phyloP scores from a whole-genome alignment of 2,329 filamentous ascomycete genomes.

The Coniochaeta ligniaria region DNA sequence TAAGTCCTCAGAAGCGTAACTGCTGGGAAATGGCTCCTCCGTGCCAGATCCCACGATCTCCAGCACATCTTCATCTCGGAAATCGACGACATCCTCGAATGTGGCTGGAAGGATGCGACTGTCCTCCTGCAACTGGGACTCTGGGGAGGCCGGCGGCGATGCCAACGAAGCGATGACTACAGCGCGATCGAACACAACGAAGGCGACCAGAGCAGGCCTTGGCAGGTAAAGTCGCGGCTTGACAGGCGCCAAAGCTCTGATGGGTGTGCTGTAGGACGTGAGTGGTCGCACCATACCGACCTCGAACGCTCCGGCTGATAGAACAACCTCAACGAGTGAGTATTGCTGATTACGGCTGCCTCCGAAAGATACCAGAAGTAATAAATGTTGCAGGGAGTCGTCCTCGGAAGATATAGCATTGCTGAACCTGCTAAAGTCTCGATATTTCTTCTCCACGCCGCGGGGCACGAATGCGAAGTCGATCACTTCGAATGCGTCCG shows the following conservation, averaged over 20 bases:
- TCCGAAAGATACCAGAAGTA: constrained; percentile 54
- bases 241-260: constrained; percentile 31
- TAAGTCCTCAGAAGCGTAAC: constrained; percentile 34
- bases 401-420: constrained; percentile 42
- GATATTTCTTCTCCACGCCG: constrained; percentile 41
- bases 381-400: constrained; percentile 47
- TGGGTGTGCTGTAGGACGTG: constrained; percentile 52
- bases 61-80: constrained; percentile 58
- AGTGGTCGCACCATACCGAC: constrained; percentile 64
- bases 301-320: constrained; percentile 45
- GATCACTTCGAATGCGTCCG: constrained; percentile 62
- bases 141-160: constrained; percentile 60
- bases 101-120: constrained; percentile 55
- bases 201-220: constrained; percentile 70
- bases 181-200: constrained; percentile 71
- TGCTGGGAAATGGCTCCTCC: constrained; percentile 44
- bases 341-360: constrained; percentile 53
- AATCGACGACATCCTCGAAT: constrained; percentile 83
- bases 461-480: constrained; percentile 69
- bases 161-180: constrained; percentile 71
- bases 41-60: constrained; percentile 58
- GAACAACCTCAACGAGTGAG: constrained; percentile 63
- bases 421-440: constrained; percentile 42
- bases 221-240: constrained; percentile 70
- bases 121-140: constrained; percentile 66